Conservation (phyloP, 352 stramenopile species). For the Globisporangium rhizosaccharum region DNA sequence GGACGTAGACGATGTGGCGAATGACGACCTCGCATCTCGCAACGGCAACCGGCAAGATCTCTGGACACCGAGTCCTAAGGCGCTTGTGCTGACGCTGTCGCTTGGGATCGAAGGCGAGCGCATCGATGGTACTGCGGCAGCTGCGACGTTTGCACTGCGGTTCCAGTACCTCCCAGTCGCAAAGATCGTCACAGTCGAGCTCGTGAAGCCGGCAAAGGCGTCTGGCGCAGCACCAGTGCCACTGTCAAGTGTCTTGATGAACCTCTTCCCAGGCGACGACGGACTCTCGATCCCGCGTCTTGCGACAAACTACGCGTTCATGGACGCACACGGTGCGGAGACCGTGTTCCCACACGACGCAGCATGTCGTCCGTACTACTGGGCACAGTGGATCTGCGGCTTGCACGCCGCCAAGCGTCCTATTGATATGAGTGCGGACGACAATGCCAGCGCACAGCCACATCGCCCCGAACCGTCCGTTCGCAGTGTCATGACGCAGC, state of each 20-base stretch:
- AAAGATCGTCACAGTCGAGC: conserved; percentile 50
- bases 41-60: conserved; percentile 19
- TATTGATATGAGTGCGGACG: background rate
- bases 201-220: conserved; percentile 20
- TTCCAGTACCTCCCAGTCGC: conserved; percentile 60
- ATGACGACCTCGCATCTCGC: conserved; percentile 1
- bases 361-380: conserved; percentile 52
- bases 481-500: conserved; percentile 54
- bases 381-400: conserved; percentile 73
- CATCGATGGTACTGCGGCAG: conserved; percentile 15
- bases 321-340: conserved; percentile 23
- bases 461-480: conserved; percentile 59
- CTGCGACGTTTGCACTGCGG: conserved; percentile 38
- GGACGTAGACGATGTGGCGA: conserved; percentile 12
- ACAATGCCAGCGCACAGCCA: conserved; percentile 1
- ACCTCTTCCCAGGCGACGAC: conserved; percentile 61
- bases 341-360: conserved; percentile 38
- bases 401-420: conserved; percentile 43
- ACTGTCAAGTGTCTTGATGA: conserved; percentile 31
- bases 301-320: conserved; percentile 44
- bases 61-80: conserved; percentile 47
- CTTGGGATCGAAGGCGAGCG: conserved; percentile 36
- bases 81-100: conserved; percentile 39
- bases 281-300: conserved; percentile 35
- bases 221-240: background rate